A percentile compares a stretch with the other conserved stretches of the same genome.
Conservation (phyloP, 805 yeast species). For the Pichia rugopelliculosa region DNA sequence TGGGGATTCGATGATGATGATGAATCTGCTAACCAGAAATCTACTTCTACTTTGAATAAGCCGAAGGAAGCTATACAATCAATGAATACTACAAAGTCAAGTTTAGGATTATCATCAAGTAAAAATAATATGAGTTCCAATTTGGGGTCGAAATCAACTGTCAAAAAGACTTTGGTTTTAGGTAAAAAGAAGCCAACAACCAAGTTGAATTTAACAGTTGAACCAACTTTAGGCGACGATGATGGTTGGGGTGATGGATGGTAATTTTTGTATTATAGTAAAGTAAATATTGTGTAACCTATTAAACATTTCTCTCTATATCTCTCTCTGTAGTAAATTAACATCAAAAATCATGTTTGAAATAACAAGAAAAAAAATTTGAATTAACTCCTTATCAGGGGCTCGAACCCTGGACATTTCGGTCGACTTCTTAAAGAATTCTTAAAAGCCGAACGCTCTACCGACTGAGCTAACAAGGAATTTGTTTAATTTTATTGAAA, state of each 20-base stretch:
- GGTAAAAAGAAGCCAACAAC: slow-evolving; percentile 20
- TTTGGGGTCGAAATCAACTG: background rate
- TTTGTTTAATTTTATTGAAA: background rate
- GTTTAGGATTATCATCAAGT: background rate
- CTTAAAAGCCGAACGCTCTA: slow-evolving; percentile 63
- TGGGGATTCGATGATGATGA: slow-evolving; percentile 27
- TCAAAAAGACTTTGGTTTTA: slow-evolving; percentile 4
- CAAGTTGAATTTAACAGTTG: slow-evolving; percentile 28
- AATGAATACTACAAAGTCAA: background rate
- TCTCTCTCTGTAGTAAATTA: background rate
- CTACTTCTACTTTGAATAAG: background rate
- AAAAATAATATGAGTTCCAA: slow-evolving; percentile 2
- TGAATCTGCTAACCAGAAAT: background rate
- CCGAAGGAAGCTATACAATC: background rate
- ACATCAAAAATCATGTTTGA: background rate
- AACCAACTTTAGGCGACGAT: slow-evolving; percentile 28
- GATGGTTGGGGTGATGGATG: slow-evolving; percentile 43
- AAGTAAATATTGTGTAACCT: background rate
- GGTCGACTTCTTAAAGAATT: slow-evolving; percentile 33
- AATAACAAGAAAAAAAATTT: background rate
- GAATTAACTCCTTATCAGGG: slow-evolving; percentile 47
- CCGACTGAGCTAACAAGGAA: slow-evolving; percentile 52
- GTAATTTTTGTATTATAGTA: slow-evolving; percentile 16
- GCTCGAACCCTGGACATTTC: slow-evolving; percentile 59
- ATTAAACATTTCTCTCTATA: no score